Conservation (phyloP, 176 grass and related monocot species). For the Juncus inflexus region DNA sequence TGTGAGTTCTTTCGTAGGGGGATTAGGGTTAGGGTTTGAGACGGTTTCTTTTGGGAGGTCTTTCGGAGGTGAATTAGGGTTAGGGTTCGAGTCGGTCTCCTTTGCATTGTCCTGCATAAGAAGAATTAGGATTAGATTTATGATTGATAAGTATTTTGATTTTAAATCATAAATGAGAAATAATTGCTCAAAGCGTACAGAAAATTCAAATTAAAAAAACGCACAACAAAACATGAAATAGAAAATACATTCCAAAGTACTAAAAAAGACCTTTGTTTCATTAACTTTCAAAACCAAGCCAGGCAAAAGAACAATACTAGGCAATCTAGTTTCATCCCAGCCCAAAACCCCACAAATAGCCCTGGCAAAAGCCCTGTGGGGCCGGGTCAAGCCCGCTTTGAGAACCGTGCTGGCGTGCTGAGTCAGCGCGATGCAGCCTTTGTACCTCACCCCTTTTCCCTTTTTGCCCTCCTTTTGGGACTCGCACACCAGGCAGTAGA, state of each 20-base stretch:
- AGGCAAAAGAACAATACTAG: constrained; percentile 40
- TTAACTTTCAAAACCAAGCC: neutral
- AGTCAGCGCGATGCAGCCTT: constrained; percentile 37
- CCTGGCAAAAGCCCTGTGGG: constrained; percentile 52
- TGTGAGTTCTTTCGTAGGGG: neutral
- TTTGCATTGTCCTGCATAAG: neutral
- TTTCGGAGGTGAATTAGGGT: neutral
- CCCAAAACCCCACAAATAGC: constrained; percentile 52
- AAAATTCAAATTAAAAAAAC: no score
- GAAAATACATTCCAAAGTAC: neutral
- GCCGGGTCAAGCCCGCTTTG: constrained; percentile 22
- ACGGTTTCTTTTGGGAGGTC: no score
- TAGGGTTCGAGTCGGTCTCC: constrained; percentile 15
- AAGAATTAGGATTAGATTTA: neutral
- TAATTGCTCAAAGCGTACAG: no score
- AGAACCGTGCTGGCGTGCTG: constrained; percentile 40
- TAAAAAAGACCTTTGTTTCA: constrained; percentile 5
- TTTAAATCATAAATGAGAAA: no score
- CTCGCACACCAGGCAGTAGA: constrained; percentile 59
- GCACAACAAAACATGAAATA: no score
- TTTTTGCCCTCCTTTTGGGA: constrained; percentile 26
- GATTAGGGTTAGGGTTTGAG: neutral
- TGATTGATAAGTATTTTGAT: neutral
- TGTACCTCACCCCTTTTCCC: constrained; percentile 33
- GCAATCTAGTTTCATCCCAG: constrained; percentile 44